Evolutionary conservation across 768 basidiomycete genomes (phyloP), one percentile per base, ranked within the genome.

Genomic region (Mycena amicta): DNA sequence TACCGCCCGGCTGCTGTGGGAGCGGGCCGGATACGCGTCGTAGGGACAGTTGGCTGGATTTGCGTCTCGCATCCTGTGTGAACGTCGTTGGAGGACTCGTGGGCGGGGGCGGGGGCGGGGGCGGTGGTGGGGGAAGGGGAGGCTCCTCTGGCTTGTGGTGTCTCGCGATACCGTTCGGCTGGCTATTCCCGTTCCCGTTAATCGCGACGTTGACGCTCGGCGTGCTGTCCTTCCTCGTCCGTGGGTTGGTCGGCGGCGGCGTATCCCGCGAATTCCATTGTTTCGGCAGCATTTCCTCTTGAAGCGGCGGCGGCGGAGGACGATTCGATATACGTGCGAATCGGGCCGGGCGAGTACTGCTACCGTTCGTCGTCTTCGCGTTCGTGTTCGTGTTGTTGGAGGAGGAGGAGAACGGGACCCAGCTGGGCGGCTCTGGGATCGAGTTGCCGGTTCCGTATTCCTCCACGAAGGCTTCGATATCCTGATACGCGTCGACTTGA

Each of bases 401-500:
- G 15, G 12, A 15, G 43, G 43, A 8, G 22, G 12, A 6, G 27
- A 49, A 49, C 15, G 47, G 23, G 12, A 95, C 84, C 72, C 93
- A 96, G 22, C 81, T 71, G 18, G 93, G 93, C 12, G 93, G 84
- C 62, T 96, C 93, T 1, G 93, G 92, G 50, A 98, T 94, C 57
- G 83, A 77, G 60, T 82, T 85, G 31, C 95, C 95, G 2, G 95
- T 97, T 4, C 92, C 92, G 67, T 92, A 93, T 60, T 89, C 85
- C 27, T 84, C 83, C 16, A 98, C 93, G 65, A 98, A 98, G 68
- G 83, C 83, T 60, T 93, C 87, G 80, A 95, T 86, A 63, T 98
- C 96, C 49, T 82, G 85, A 31, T 89, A 88, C 0, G 92, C 83
- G 64, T 97, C 94, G 71, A 95, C 81, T 57, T 88, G 85, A 70